These are phyloP conservation scores for Macadamia integrifolia DNA, from an alignment of 164 flowering plant species.

Conservation along the genomic window DNA sequence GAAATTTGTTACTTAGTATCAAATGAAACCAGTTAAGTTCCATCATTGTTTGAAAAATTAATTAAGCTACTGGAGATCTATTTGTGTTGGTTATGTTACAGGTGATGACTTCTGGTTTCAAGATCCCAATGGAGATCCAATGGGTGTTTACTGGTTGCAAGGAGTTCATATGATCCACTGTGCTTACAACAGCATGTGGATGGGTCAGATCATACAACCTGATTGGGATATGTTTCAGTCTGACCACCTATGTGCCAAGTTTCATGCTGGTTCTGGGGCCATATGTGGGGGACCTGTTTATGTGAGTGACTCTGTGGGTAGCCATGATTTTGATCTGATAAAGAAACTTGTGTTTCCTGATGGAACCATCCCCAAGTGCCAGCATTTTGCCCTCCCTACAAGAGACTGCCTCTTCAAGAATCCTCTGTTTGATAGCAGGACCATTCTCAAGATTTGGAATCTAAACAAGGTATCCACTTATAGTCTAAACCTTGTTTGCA, in stretches of 20 bases:
- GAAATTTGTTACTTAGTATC: slow-evolving; percentile 1
- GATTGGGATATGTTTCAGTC: slow-evolving; percentile 99
- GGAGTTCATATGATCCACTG: slow-evolving; percentile 93
- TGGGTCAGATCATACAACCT: slow-evolving; percentile 82
- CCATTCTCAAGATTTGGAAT: slow-evolving; percentile 86
- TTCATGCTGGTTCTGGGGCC: slow-evolving; percentile 82
- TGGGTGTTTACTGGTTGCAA: slow-evolving; percentile 88
- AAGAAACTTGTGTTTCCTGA: slow-evolving; percentile 72
- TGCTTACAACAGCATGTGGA: slow-evolving; percentile 91
- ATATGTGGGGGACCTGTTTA: slow-evolving; percentile 87
- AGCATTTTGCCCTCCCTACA: slow-evolving; percentile 73
- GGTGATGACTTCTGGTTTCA: slow-evolving; percentile 98
- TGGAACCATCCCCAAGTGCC: slow-evolving; percentile 78
- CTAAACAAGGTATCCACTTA: slow-evolving; percentile 58
- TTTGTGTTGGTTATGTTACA: slow-evolving; percentile 9
- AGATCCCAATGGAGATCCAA: slow-evolving; percentile 90
- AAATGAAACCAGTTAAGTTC: no score
- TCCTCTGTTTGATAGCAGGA: slow-evolving; percentile 63
- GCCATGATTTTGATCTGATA: slow-evolving; percentile 67
- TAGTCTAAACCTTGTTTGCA: neutral
- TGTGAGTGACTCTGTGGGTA: slow-evolving; percentile 68
- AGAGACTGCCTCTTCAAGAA: slow-evolving; percentile 82
- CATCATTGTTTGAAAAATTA: neutral
- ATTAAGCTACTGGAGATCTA: neutral
- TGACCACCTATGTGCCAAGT: slow-evolving; percentile 68